phyloP scores from a whole-genome alignment of 2,329 filamentous ascomycete species.

The Calonectria ilicicola region DNA sequence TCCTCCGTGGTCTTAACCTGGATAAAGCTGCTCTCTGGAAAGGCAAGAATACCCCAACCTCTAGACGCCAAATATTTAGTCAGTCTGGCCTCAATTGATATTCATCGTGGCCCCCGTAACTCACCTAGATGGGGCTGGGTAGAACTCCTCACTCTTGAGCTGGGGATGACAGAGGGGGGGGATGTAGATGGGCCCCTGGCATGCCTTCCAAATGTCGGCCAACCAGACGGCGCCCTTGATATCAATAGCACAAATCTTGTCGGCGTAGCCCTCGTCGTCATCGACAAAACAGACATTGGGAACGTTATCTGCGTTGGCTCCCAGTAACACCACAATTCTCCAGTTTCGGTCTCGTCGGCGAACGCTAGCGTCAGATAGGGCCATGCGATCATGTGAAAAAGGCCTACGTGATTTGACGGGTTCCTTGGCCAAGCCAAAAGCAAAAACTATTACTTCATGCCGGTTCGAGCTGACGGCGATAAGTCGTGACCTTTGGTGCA shows the following conservation, averaged over 20 bases:
- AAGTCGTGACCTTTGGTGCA: constrained; percentile 84
- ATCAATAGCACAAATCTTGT: constrained; percentile 64
- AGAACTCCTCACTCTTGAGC: constrained; percentile 47
- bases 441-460: constrained; percentile 65
- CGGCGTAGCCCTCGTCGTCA: constrained; percentile 59
- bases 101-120: constrained; percentile 3
- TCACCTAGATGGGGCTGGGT: constrained; percentile 43
- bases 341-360: constrained; percentile 59
- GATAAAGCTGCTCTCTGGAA: constrained; percentile 59
- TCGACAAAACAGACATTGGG: constrained; percentile 66
- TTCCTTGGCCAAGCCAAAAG: constrained; percentile 52
- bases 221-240: constrained; percentile 62
- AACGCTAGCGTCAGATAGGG: constrained; percentile 42
- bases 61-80: constrained; percentile 31
- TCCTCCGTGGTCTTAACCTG: constrained; percentile 48
- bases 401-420: constrained; percentile 6
- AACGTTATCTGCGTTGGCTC: constrained; percentile 57
- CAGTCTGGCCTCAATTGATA: constrained; percentile 4
- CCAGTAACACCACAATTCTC: constrained; percentile 61
- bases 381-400: constrained; percentile 3
- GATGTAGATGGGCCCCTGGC: constrained; percentile 43
- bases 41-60: constrained; percentile 63
- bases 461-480: constrained; percentile 89
- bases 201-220: constrained; percentile 63
- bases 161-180: constrained; percentile 31